Conservation (phyloP, 352 stramenopile species). For the Hyaloperonospora brassicae region DNA sequence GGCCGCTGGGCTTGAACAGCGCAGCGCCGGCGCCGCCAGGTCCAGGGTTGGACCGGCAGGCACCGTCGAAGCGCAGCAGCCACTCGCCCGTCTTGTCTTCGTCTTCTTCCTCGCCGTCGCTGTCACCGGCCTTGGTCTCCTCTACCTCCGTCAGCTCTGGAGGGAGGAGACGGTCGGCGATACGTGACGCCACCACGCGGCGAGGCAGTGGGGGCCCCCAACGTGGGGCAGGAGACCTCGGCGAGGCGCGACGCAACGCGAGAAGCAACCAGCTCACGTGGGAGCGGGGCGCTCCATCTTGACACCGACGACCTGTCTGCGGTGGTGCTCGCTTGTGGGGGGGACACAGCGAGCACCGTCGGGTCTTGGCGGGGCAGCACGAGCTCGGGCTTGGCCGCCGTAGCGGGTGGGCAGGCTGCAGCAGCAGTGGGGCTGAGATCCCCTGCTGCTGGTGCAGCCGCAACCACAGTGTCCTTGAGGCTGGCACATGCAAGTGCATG, state of each 20-base stretch:
- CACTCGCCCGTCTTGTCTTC: neutral
- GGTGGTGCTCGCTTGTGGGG: neutral
- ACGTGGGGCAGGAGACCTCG: neutral
- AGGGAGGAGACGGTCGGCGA: neutral
- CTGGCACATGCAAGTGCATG: too few species aligned
- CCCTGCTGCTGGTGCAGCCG: too few species aligned
- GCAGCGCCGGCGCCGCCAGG: neutral
- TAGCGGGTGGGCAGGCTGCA: too few species aligned
- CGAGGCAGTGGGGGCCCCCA: too few species aligned
- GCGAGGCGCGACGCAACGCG: neutral
- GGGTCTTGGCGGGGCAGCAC: neutral
- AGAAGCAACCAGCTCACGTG: neutral
- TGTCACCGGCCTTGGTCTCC: neutral
- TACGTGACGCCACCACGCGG: too few species aligned
- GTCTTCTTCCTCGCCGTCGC: neutral
- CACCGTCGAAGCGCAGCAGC: neutral
- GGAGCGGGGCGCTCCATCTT: neutral
- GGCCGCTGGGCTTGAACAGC: too few species aligned
- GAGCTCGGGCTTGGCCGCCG: neutral
- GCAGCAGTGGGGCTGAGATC: too few species aligned
- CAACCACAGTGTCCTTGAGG: too few species aligned
- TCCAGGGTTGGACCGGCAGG: neutral
- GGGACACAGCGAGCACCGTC: neutral
- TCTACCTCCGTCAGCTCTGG: neutral
- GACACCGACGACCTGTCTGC: too few species aligned